Evolutionary conservation across 2,329 filamentous ascomycete genomes (phyloP).

Genomic region (Fusarium udum): DNA sequence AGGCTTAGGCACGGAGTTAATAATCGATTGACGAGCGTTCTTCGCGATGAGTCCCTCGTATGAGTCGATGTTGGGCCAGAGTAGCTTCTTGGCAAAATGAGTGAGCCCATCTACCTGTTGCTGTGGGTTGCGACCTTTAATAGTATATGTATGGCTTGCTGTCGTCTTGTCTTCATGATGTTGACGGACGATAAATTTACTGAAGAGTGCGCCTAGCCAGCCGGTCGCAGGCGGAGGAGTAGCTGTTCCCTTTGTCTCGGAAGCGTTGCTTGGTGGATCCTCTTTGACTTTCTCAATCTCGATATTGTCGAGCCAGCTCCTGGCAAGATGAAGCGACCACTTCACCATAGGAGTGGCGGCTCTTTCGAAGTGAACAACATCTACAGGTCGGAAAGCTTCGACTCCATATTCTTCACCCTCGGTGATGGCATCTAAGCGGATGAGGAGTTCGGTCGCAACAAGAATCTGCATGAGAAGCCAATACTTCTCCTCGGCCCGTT

Average conservation of each 20-base stretch:
- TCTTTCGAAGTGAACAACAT: constrained; percentile 69
- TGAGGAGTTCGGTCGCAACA: constrained; percentile 71
- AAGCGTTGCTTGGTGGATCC: constrained; percentile 1
- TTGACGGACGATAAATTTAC: constrained; percentile 59
- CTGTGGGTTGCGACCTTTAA: constrained; percentile 64
- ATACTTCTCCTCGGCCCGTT: constrained; percentile 70
- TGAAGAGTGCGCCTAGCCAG: constrained; percentile 68
- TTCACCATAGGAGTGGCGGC: constrained; percentile 69
- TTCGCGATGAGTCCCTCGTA: constrained; percentile 60
- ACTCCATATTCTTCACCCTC: constrained; percentile 66
- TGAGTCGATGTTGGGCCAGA: constrained; percentile 69
- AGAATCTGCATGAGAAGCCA: constrained; percentile 74
- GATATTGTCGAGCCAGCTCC: constrained; percentile 75
- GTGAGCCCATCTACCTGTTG: constrained; percentile 69
- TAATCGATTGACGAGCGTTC: constrained; percentile 55
- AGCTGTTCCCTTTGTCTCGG: constrained; percentile 8
- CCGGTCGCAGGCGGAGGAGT: constrained; percentile 29
- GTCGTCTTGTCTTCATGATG: constrained; percentile 51
- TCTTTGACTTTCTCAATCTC: constrained; percentile 60
- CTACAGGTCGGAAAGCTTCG: constrained; percentile 62
- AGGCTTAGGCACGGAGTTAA: constrained; percentile 41
- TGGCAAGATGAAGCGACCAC: constrained; percentile 72
- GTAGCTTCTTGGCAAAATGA: constrained; percentile 70
- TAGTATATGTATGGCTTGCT: constrained; percentile 55
- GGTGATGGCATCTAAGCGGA: constrained; percentile 71